Base-by-base conservation (phyloP, 1,284 basidiomycete genomes). In the Cutaneotrichosporon dermatis region DNA sequence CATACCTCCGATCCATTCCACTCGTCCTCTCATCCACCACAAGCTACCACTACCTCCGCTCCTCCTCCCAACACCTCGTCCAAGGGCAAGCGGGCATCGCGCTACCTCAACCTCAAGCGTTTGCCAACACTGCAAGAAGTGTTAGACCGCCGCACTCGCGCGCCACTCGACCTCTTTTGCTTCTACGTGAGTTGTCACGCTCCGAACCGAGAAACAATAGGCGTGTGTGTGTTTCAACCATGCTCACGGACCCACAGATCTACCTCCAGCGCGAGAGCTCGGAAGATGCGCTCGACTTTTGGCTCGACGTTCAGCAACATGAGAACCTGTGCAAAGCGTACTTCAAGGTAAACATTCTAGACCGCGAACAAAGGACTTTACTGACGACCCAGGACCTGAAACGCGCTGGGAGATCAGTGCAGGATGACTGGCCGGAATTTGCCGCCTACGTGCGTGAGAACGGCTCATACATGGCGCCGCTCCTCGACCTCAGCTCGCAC, bases 291-390 rank as follows among this genome's bases (percentile, higher is more conserved):
- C 81, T 99, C 53, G 95, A 98, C 78, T 99, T 99, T 71, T 99
- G 94, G 94, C 85, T 99, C 39, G 95, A 99, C 73, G 95, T 98
- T 2, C 92, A 97, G 71, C 95, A 98, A 80, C 95, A 99, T 76
- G 96, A 98, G 80, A 97, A 97, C 75, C 85, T 99, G 46, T 99
- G 94, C 79, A 85, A 93, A 61, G 95, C 94, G 6, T 98, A 97
- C 79, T 97, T 99, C 85, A 96, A 97, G 71, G 77, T 77, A 64
- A 40, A 40, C 39, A 40, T 75, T 16, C 51, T 16, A 8, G 10
- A n/a, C n/a, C n/a, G n/a, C n/a, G n/a, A 11, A 53, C 16, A 13
- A 8, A 25, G 4, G 46, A 25, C 25, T 10, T 1, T 6, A 36
- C 62, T 65, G 45, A 64, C 58, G 6, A 2, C 11, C 56, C 77